phyloP scores from a whole-genome alignment of 2,329 filamentous ascomycete genomes.

The Pseudogymnoascus sp. region DNA sequence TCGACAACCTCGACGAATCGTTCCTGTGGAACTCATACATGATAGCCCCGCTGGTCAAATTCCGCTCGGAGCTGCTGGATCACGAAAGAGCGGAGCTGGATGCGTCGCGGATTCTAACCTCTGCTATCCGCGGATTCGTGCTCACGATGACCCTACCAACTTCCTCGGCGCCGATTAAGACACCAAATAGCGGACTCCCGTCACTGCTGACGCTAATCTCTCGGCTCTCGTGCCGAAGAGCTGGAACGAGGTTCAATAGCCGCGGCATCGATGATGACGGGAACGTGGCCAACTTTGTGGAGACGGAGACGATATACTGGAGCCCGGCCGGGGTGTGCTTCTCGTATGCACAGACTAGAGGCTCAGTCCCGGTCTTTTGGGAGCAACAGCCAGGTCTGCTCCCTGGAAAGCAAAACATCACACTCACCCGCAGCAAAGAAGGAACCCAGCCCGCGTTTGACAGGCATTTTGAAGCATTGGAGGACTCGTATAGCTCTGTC shows the following conservation, averaged over 20 bases:
- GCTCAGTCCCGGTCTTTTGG: constrained; percentile 95
- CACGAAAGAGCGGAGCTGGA: constrained; percentile 75
- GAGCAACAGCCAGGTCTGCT: constrained; percentile 83
- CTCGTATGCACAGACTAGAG: constrained; percentile 87
- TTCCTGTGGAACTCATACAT: constrained; percentile 99
- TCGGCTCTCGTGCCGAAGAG: constrained; percentile 78
- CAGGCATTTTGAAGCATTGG: constrained; percentile 85
- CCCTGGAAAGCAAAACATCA: constrained; percentile 90
- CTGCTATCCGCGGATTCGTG: constrained; percentile 88
- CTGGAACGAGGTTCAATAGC: constrained; percentile 94
- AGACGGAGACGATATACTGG: constrained; percentile 91
- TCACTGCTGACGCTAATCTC: constrained; percentile 86
- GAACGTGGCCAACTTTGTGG: constrained; percentile 97
- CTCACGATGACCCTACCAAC: constrained; percentile 78
- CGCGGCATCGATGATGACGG: constrained; percentile 95
- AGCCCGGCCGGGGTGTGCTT: constrained; percentile 68
- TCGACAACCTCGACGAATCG: constrained; percentile 84
- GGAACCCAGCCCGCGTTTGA: constrained; percentile 92
- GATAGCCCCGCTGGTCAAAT: constrained; percentile 86
- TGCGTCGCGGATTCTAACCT: constrained; percentile 77
- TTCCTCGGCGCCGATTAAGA: constrained; percentile 60
- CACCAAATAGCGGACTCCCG: constrained; percentile 60
- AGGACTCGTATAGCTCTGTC: constrained; percentile 78
- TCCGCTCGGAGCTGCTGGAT: constrained; percentile 70
- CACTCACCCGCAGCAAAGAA: constrained; percentile 77